Conservation (phyloP, 1,284 basidiomycete genomes). For the Puccinia horiana region DNA sequence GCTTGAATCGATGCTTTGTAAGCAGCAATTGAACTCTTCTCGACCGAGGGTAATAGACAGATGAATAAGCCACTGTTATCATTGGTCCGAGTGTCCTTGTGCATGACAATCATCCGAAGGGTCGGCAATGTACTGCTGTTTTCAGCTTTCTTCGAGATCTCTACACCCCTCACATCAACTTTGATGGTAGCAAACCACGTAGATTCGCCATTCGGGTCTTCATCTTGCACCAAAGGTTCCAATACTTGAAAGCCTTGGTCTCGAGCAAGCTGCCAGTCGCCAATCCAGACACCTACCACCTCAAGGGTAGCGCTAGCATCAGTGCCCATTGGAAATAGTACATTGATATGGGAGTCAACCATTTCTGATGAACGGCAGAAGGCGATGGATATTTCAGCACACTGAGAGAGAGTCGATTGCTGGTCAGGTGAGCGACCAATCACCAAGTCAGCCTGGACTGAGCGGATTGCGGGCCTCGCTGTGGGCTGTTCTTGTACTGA, state of each 20-base stretch:
- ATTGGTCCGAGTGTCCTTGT: background rate
- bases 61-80: background rate
- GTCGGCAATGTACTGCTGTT: background rate
- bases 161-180: background rate
- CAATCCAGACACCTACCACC: slow-evolving; percentile 25
- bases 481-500: background rate
- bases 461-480: slow-evolving; percentile 3
- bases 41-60: slow-evolving; percentile 16
- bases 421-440: slow-evolving; percentile 10
- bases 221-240: background rate
- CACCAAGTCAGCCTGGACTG: slow-evolving; percentile 23
- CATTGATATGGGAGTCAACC: background rate
- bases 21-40: slow-evolving; percentile 1
- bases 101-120: slow-evolving; percentile 11
- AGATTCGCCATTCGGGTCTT: background rate
- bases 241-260: slow-evolving; percentile 20
- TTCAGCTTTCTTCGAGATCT: background rate
- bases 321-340: background rate
- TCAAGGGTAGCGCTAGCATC: background rate
- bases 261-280: slow-evolving; percentile 14
- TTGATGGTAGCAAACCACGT: background rate
- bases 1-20: slow-evolving; percentile 20
- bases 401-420: slow-evolving; percentile 2
- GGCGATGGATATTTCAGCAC: slow-evolving; percentile 24
- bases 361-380: slow-evolving; percentile 16